Conservation (phyloP, 2,329 filamentous ascomycete genomes). For the Biscogniauxia sp. region DNA sequence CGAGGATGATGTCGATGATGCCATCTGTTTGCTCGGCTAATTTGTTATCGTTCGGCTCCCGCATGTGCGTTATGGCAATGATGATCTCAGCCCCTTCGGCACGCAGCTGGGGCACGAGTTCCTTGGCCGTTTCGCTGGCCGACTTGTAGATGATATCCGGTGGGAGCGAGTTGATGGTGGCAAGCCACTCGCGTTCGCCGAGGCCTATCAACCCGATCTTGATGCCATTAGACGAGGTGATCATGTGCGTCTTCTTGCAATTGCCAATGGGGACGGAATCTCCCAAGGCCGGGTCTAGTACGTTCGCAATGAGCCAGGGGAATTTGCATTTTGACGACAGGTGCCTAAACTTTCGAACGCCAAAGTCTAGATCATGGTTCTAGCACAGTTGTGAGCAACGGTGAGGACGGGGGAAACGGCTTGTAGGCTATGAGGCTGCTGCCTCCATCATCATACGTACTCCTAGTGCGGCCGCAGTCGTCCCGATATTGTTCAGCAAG, state of each 20-base stretch:
- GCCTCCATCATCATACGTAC: slow-evolving; percentile 46
- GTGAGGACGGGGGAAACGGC: slow-evolving; percentile 5
- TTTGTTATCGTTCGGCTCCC: slow-evolving; percentile 87
- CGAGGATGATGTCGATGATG: slow-evolving; percentile 79
- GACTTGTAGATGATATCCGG: slow-evolving; percentile 81
- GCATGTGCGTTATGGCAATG: slow-evolving; percentile 78
- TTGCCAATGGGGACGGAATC: slow-evolving; percentile 72
- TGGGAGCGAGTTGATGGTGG: slow-evolving; percentile 82
- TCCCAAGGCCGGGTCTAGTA: slow-evolving; percentile 79
- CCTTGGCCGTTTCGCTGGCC: slow-evolving; percentile 70
- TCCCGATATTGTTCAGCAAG: slow-evolving; percentile 73
- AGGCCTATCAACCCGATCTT: slow-evolving; percentile 84
- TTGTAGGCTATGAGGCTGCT: neutral
- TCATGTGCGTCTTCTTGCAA: slow-evolving; percentile 70
- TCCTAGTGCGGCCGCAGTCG: slow-evolving; percentile 78
- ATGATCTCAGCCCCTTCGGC: slow-evolving; percentile 79
- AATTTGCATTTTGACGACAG: slow-evolving; percentile 74
- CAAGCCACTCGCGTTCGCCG: slow-evolving; percentile 85
- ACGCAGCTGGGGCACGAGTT: slow-evolving; percentile 70
- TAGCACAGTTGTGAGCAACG: slow-evolving; percentile 33
- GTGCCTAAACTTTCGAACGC: slow-evolving; percentile 74
- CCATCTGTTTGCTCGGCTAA: slow-evolving; percentile 72
- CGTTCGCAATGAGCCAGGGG: slow-evolving; percentile 87
- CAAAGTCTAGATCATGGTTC: slow-evolving; percentile 94
- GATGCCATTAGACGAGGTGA: slow-evolving; percentile 78